Conservation (phyloP, 1,284 basidiomycete species). For the Termitomyces sp. region DNA sequence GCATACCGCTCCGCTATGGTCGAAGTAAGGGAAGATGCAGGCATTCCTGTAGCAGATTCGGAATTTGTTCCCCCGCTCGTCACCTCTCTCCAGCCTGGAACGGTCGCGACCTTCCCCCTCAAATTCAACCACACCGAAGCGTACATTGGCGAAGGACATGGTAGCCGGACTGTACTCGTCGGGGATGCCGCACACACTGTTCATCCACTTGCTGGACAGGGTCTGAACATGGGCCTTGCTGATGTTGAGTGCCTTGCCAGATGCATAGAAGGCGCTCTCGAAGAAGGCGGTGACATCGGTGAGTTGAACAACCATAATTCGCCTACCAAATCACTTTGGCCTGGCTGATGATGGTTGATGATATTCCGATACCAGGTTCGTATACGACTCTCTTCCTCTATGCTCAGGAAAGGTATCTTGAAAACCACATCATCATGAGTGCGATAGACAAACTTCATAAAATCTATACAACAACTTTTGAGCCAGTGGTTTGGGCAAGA, state of each 20-base stretch:
- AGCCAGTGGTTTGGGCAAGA: conserved; percentile 79
- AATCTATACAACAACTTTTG: conserved; percentile 65
- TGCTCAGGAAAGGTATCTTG: conserved; percentile 74
- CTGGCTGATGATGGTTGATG: not conserved
- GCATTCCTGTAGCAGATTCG: conserved; percentile 60
- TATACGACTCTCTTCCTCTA: conserved; percentile 75
- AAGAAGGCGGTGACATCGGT: conserved; percentile 78
- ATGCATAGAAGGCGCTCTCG: conserved; percentile 54
- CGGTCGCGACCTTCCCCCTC: conserved; percentile 88
- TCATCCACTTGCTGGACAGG: conserved; percentile 97
- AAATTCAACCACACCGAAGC: conserved; percentile 83
- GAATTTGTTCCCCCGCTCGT: conserved; percentile 75
- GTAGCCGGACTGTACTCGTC: conserved; percentile 78
- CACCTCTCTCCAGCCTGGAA: conserved; percentile 65
- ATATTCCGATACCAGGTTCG: conserved; percentile 46
- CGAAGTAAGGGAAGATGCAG: conserved; percentile 25
- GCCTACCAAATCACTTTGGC: not conserved
- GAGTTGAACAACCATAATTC: conserved; percentile 19
- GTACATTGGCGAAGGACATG: conserved; percentile 73
- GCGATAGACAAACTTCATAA: conserved; percentile 87
- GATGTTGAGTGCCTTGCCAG: conserved; percentile 74
- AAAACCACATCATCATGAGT: conserved; percentile 82
- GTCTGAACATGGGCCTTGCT: conserved; percentile 87
- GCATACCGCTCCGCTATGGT: conserved; percentile 49
- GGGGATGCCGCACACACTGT: conserved; percentile 96